phyloP scores from a whole-genome alignment of 345 rosid species.

The Orychophragmus violaceus region DNA sequence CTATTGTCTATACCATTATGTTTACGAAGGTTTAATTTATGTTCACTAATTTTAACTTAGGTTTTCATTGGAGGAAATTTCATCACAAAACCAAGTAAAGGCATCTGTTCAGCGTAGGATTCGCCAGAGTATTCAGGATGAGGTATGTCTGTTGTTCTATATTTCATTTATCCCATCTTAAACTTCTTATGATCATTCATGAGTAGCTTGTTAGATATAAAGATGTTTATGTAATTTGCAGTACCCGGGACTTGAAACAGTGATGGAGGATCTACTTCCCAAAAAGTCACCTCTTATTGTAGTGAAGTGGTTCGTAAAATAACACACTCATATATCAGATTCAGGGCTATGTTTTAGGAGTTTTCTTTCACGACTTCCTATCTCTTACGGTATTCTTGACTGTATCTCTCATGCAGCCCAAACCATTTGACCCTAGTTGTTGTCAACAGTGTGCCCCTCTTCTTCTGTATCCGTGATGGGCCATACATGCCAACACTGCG shows the following conservation, averaged over 20 bases:
- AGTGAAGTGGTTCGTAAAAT: slow-evolving; percentile 63
- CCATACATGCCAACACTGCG: slow-evolving; percentile 98
- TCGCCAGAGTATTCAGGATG: slow-evolving; percentile 94
- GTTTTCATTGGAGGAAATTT: slow-evolving; percentile 86
- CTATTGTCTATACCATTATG: neutral
- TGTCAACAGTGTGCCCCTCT: slow-evolving; percentile 87
- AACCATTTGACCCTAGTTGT: slow-evolving; percentile 89
- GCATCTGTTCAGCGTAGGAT: slow-evolving; percentile 96
- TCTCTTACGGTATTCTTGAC: neutral
- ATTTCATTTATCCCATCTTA: neutral
- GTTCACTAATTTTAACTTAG: slow-evolving; percentile 31
- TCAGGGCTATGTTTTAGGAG: neutral
- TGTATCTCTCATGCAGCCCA: slow-evolving; percentile 52
- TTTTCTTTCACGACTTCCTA: neutral
- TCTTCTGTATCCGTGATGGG: slow-evolving; percentile 94
- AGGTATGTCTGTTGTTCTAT: slow-evolving; percentile 38
- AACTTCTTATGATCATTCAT: neutral
- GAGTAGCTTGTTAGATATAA: neutral
- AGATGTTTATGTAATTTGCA: slow-evolving; percentile 30
- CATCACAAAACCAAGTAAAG: slow-evolving; percentile 96
- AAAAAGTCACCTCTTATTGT: slow-evolving; percentile 88
- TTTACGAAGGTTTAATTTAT: neutral
- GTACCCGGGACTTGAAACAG: slow-evolving; percentile 95
- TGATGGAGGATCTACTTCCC: slow-evolving; percentile 92
- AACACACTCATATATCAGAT: slow-evolving; percentile 9